Base-by-base conservation (phyloP, 1,139 yeast genomes). In the Magnusiomyces paraingens region DNA sequence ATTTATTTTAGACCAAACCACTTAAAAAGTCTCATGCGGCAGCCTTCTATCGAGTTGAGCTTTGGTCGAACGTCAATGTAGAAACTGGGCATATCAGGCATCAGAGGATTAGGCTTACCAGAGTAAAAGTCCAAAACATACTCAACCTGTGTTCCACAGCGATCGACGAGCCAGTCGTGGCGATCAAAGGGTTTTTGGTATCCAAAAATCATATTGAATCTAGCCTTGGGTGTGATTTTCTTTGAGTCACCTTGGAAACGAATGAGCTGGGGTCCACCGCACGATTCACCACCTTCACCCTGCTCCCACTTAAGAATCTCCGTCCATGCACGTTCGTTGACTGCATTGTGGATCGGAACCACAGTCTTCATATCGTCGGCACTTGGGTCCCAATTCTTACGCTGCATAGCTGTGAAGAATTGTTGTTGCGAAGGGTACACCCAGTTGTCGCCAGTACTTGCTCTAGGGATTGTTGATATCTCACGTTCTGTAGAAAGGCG, bases 401-500 rank as follows among this genome's bases (percentile, higher is more conserved):
- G 80, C 62, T 80, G 76, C 98, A 93, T 93, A 14, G 98, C 97
- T 58, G 88, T 94, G 68, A 76, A 93, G 66, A 93, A 93, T 73
- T 91, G 98, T 67, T 88, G 88, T 68, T 93, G 95, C 1, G 96
- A 86, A 10, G 99, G 99, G 66, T 93, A 93, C 1, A 93, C 79
- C 99, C 99, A 93, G 72, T 90, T 86, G 2, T 73, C 71, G 21
- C 75, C 67, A 11, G 64, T 57, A 1, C 81, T 80, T 0, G 95
- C 85, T 52, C 96, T 75, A 40, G 98, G 98, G 51, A 91, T 91
- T 1, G 95, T 80, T 21, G 95, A 84, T 12, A 87, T 72, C 62
- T 84, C 93, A 59, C 98, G 74, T 1, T 85, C 90, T 5, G 77
- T 57, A 8, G 66, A 56, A 10, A 62, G 62, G 1, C 65, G 63